phyloP scores from a whole-genome alignment of 805 yeast genomes.

The Candida tammaniensis region DNA sequence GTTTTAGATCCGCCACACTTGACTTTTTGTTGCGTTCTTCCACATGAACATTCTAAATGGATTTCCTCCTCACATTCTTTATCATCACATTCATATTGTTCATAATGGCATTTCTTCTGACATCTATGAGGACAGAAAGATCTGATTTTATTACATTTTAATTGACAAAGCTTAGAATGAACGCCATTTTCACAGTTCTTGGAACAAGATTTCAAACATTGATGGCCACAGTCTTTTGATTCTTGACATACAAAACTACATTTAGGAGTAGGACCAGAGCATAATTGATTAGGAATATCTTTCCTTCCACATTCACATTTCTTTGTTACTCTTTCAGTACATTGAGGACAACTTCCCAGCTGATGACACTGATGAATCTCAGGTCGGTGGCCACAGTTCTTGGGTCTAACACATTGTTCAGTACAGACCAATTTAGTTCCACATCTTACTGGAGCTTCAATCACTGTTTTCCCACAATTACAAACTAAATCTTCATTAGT shows the following conservation, averaged over 20 bases:
- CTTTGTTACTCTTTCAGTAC: constrained; percentile 58
- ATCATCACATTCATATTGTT: constrained; percentile 46
- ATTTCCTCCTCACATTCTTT: constrained; percentile 52
- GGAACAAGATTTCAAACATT: constrained; percentile 57
- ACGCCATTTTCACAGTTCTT: constrained; percentile 48
- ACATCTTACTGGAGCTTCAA: constrained; percentile 82
- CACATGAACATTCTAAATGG: constrained; percentile 61
- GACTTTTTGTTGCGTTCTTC: constrained; percentile 44
- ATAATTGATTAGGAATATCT: constrained; percentile 58
- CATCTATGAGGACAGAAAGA: constrained; percentile 69
- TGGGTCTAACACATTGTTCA: constrained; percentile 58
- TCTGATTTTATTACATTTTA: constrained; percentile 53
- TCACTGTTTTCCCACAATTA: constrained; percentile 74
- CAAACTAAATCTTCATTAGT: constrained; percentile 77
- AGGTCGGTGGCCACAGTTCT: constrained; percentile 67
- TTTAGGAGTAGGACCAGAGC: constrained; percentile 66
- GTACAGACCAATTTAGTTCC: constrained; percentile 66
- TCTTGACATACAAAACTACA: constrained; percentile 47
- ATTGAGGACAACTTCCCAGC: constrained; percentile 62
- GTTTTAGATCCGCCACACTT: constrained; percentile 56
- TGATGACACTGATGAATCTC: constrained; percentile 75
- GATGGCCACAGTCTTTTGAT: constrained; percentile 39
- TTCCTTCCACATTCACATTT: constrained; percentile 61
- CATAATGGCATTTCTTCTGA: constrained; percentile 59
- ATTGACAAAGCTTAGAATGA: constrained; percentile 44